Evolutionary conservation across 257 asterid genomes (phyloP), one percentile per base, ranked within the genome.

Genomic region (Solanum arcanum): DNA sequence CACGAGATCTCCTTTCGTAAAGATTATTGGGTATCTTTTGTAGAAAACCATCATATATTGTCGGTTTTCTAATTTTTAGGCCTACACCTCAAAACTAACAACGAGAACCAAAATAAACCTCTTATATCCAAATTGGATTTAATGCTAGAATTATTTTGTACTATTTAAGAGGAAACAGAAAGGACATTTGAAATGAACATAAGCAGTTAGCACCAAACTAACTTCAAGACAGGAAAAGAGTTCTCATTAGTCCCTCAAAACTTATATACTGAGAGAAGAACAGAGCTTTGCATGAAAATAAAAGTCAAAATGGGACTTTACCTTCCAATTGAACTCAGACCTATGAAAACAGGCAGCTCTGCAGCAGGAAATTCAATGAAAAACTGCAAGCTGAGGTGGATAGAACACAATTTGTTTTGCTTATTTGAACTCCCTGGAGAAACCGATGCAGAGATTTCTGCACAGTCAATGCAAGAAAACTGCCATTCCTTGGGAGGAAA

Each of bases 281-380:
- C 39, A 56, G 4, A 42, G 13, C 35, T 87, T 42, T 59, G 21
- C 47, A 39, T 46, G 11, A 83, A 39, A 29, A 21, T 37, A 52
- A 87, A 60, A 75, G 84, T 87, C 60, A 80, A 47, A 87, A 52
- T 56, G 89, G 49, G 69, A 84, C 90, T 94, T 94, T 49, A 89
- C 99, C 99, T 95, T 92, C 98, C 99, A 84, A 92, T 86, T 78
- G 98, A 97, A 90, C 98, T 95, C 85, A 97, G 93, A 90, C 98
- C 88, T 23, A 94, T 87, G 92, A 94, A 95, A 90, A 94, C 83
- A 74, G 98, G 98, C 77, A 89, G 92, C 88, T 92, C 92, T 59
- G 89, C 90, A 35, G 93, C 81, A 60, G 87, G 88, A 88, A 88
- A 81, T 86, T 88, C 89, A 88, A 94, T 90, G 91, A 95, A 95